A percentile compares a stretch with the other conserved stretches of the same genome.
Evolutionary conservation across 2,329 filamentous ascomycete species (phyloP).

Genomic region (Colletotrichum musae): DNA sequence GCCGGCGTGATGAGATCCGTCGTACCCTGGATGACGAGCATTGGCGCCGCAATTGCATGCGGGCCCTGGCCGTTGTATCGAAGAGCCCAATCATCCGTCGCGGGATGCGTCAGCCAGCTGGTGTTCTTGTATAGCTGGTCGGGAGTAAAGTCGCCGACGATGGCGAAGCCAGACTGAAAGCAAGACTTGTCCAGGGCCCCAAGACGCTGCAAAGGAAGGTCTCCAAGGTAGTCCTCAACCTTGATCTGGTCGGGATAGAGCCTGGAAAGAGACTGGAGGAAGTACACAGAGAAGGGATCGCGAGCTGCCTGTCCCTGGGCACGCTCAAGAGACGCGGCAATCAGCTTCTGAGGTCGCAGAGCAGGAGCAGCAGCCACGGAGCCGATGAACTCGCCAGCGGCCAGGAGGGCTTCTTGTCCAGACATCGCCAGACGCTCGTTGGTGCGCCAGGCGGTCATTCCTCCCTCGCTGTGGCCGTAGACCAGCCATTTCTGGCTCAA

Average conservation of each 20-base stretch:
- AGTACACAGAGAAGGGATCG: slow-evolving; percentile 39
- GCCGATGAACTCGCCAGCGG: slow-evolving; percentile 37
- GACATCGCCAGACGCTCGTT: slow-evolving; percentile 44
- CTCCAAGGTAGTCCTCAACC: slow-evolving; percentile 40
- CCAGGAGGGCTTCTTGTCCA: slow-evolving; percentile 15
- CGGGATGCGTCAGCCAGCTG: slow-evolving; percentile 33
- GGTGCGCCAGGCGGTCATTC: slow-evolving; percentile 47
- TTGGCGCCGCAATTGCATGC: slow-evolving; percentile 41
- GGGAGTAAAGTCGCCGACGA: slow-evolving; percentile 29
- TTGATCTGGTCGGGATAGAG: slow-evolving; percentile 38
- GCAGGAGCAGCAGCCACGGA: slow-evolving; percentile 40
- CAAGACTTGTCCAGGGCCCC: slow-evolving; percentile 36
- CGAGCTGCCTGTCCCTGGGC: slow-evolving; percentile 33
- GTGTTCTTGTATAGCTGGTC: slow-evolving; percentile 39
- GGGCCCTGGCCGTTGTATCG: slow-evolving; percentile 43
- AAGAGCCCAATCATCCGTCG: slow-evolving; percentile 19
- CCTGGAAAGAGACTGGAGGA: slow-evolving; percentile 40
- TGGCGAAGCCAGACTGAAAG: slow-evolving; percentile 31
- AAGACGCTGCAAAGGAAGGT: slow-evolving; percentile 16
- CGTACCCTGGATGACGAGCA: slow-evolving; percentile 45
- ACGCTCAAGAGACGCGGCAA: slow-evolving; percentile 27
- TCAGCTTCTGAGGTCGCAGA: slow-evolving; percentile 34
- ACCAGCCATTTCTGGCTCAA: slow-evolving; percentile 45
- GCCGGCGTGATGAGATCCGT: slow-evolving; percentile 41
- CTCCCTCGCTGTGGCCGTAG: slow-evolving; percentile 45